A percentile compares a stretch with the other conserved stretches of the same genome.
Conservation (phyloP, 345 rosid genomes). For the Acer saccharum region DNA sequence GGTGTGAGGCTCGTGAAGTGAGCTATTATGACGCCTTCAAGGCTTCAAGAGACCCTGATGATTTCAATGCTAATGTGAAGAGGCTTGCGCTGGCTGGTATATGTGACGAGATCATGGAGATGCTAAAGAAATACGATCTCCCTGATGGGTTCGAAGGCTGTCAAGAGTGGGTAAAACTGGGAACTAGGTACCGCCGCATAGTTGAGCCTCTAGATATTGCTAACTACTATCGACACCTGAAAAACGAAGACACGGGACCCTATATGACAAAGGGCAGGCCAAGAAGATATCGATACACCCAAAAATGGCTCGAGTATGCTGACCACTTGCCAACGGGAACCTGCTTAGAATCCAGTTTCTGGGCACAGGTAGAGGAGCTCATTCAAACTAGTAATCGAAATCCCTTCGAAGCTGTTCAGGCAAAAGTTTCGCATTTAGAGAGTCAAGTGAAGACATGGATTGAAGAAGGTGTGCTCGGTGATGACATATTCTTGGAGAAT, state of each 20-base stretch:
- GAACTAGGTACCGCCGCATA: slow-evolving; percentile 53
- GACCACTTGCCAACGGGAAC: slow-evolving; percentile 21
- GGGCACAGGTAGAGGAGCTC: slow-evolving; percentile 90
- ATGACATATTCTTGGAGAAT: slow-evolving; percentile 43
- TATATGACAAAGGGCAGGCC: slow-evolving; percentile 69
- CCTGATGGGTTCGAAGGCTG: slow-evolving; percentile 60
- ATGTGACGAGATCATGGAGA: slow-evolving; percentile 65
- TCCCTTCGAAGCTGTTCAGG: slow-evolving; percentile 10
- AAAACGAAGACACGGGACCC: slow-evolving; percentile 84
- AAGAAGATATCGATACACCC: slow-evolving; percentile 56
- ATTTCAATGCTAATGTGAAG: slow-evolving; percentile 65
- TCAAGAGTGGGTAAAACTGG: slow-evolving; percentile 40
- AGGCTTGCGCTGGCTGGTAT: slow-evolving; percentile 80
- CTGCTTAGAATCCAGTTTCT: slow-evolving; percentile 53
- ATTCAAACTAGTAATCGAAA: slow-evolving; percentile 1
- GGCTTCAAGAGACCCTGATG: slow-evolving; percentile 33
- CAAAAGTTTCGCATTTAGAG: slow-evolving; percentile 24
- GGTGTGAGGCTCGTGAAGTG: slow-evolving; percentile 29
- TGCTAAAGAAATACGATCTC: slow-evolving; percentile 60
- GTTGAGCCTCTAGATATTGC: slow-evolving; percentile 81
- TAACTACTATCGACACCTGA: slow-evolving; percentile 73
- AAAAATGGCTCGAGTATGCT: slow-evolving; percentile 63
- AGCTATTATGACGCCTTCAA: slow-evolving; percentile 75
- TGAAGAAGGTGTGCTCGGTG: slow-evolving; percentile 11
- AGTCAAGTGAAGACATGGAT: slow-evolving; percentile 39